phyloP scores from a whole-genome alignment of 768 basidiomycete genomes.

The Rhodotorula babjevae region DNA sequence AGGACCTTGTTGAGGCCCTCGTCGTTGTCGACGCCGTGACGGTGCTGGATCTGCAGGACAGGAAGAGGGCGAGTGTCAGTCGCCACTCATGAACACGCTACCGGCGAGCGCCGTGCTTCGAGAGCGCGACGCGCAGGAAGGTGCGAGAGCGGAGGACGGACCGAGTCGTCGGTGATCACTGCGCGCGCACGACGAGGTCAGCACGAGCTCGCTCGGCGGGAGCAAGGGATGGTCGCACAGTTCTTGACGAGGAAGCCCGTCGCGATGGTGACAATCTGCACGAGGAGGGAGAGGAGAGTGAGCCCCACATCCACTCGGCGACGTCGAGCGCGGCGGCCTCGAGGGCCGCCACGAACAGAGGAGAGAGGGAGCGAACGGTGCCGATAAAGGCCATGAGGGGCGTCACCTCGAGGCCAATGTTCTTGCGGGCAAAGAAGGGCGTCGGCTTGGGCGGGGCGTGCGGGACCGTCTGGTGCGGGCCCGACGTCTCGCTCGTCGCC shows the following conservation, averaged over 20 bases:
- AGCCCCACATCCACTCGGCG: too few species aligned
- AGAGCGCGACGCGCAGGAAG: too few species aligned
- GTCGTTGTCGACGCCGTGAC: conserved; percentile 11
- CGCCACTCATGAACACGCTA: too few species aligned
- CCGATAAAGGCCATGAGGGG: conserved; percentile 6
- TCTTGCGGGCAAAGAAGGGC: conserved; percentile 19
- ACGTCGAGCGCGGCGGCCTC: not conserved
- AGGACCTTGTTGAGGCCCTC: conserved; percentile 5
- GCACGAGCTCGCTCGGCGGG: not conserved
- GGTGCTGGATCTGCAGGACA: conserved; percentile 4
- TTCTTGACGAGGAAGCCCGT: not conserved
- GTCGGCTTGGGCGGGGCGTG: conserved; percentile 6
- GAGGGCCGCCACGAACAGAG: not conserved
- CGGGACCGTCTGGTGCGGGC: conserved; percentile 11
- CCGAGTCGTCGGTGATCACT: not conserved
- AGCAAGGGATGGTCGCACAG: not conserved
- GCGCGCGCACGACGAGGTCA: not conserved
- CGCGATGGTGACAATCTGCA: conserved; percentile 1
- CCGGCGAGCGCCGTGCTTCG: too few species aligned
- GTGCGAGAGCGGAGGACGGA: not conserved
- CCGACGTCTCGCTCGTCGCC: not conserved
- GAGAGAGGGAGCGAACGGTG: not conserved
- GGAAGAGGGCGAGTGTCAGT: not conserved
- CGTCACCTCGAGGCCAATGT: conserved; percentile 15
- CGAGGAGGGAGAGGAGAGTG: not conserved